Evolutionary conservation across 768 basidiomycete species (phyloP), one percentile per base, ranked within the genome.

Genomic region (Roridomyces roridus): DNA sequence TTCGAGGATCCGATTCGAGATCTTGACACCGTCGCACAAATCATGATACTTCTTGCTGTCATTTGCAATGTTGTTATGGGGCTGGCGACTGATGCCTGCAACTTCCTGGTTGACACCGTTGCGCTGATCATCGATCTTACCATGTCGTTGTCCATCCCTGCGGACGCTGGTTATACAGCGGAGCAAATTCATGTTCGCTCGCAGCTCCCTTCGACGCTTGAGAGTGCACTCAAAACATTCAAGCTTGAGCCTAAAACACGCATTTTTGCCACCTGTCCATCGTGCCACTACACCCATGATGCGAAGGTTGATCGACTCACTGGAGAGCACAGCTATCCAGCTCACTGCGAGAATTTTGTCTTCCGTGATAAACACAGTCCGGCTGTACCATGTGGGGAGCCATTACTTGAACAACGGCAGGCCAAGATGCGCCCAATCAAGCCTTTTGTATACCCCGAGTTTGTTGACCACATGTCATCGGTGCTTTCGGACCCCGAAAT

Each of bases 391-490:
- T 60, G 54, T 34, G 34, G 39, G 31, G 17, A 43, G 26, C 55
- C 60, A 26, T 37, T 60, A n/a, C 54, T 61, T 24, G 45, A 51
- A 44, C 35, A 51, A 18, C 59, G 59, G 34, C 54, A 61, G 39
- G 43, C 43, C 23, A 61, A 61, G 43, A 36, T 47, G 49, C 50
- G 55, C n/a, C 67, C 60, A 14, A 53, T 64, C 17, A 68, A 66
- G 47, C 67, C 66, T 0, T 60, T 59, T 2, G 43, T 59, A 6
- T 42, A 37, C 23, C 37, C 54, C 3, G 59, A 63, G 10, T 68
- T 73, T 41, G 40, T 57, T 7, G 65, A 72, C 46, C 53, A 68
- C 44, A 14, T 68, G 46, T 51, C 62, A 14, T 53, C 62, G 21
- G 39, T 59, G 12, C 61, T 68, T 20, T 37, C 64, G 21, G 59